Evolutionary conservation across 768 basidiomycete genomes (phyloP).

Genomic region (Galerina marginata): DNA sequence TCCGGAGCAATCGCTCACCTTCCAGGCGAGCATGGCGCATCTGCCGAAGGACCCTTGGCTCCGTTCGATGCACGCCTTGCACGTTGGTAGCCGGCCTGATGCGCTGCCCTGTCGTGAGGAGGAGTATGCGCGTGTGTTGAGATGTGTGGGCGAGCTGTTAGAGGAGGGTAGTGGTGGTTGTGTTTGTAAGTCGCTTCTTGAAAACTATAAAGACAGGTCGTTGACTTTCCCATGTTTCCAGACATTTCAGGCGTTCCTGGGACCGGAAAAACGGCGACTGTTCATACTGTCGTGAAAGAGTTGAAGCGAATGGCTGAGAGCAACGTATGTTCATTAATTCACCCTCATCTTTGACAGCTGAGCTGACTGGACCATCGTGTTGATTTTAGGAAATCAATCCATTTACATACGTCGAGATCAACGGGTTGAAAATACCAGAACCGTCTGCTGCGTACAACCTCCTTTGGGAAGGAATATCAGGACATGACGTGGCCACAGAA

Average conservation of each 20-base stretch:
- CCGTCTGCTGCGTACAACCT: conserved; percentile 91
- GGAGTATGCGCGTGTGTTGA: conserved; percentile 79
- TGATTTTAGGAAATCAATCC: conserved; percentile 80
- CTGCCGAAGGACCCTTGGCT: conserved; percentile 82
- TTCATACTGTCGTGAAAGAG: conserved; percentile 90
- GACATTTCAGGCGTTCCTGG: conserved; percentile 99
- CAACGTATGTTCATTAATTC: conserved; percentile 52
- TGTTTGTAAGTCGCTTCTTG: conserved; percentile 67
- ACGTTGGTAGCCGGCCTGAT: conserved; percentile 93
- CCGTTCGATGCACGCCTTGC: conserved; percentile 87
- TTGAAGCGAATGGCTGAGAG: conserved; percentile 87
- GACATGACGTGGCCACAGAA: conserved; percentile 66
- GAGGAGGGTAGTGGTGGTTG: conserved; percentile 96
- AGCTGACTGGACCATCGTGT: background rate
- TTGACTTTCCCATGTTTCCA: conserved; percentile 35
- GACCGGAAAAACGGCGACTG: conserved; percentile 98
- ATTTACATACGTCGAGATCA: conserved; percentile 97
- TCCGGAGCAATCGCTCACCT: conserved; percentile 39
- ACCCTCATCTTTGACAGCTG: background rate
- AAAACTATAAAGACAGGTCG: background rate
- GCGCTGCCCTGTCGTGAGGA: conserved; percentile 87
- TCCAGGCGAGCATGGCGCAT: conserved; percentile 47
- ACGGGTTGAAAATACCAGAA: conserved; percentile 92
- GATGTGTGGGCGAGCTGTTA: conserved; percentile 80
- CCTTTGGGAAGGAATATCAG: conserved; percentile 93